These are phyloP conservation scores for Tylopilus felleus DNA, from an alignment of 768 basidiomycete genomes.

Conservation along the genomic window DNA sequence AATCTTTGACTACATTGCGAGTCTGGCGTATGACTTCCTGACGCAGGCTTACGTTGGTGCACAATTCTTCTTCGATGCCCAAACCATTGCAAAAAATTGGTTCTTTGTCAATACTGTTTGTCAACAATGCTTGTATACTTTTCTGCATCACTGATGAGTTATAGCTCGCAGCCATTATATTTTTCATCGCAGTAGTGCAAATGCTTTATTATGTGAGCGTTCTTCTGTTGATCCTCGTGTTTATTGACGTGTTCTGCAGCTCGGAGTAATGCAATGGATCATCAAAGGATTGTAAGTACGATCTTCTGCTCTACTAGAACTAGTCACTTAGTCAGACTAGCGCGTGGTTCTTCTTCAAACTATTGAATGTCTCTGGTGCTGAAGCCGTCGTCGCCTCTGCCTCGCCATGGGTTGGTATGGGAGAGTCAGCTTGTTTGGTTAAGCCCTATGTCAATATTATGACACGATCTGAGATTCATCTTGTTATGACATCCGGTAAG, in stretches of 20 bases:
- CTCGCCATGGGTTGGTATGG: constrained; percentile 92
- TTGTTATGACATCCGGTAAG: constrained; percentile 81
- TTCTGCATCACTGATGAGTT: constrained; percentile 14
- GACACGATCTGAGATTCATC: constrained; percentile 83
- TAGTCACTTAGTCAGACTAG: constrained; percentile 31
- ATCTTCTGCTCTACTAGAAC: background rate
- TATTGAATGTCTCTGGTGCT: constrained; percentile 89
- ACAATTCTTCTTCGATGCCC: constrained; percentile 76
- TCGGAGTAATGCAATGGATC: constrained; percentile 94
- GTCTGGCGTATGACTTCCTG: constrained; percentile 78
- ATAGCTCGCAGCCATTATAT: constrained; percentile 77
- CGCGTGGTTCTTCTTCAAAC: constrained; percentile 92
- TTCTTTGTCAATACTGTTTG: constrained; percentile 79
- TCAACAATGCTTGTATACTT: constrained; percentile 8
- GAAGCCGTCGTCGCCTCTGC: constrained; percentile 92
- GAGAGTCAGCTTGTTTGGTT: constrained; percentile 85
- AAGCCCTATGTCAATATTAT: constrained; percentile 80
- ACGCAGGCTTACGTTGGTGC: constrained; percentile 65
- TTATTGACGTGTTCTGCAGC: constrained; percentile 23
- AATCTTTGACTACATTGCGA: constrained; percentile 82
- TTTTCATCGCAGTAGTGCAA: constrained; percentile 91
- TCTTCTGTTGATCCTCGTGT: background rate
- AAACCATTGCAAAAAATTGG: constrained; percentile 67
- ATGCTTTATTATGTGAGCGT: constrained; percentile 73
- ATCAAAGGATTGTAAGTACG: constrained; percentile 71